phyloP scores from a whole-genome alignment of 2,329 filamentous ascomycete species.

The Sclerotiophoma versabilis region DNA sequence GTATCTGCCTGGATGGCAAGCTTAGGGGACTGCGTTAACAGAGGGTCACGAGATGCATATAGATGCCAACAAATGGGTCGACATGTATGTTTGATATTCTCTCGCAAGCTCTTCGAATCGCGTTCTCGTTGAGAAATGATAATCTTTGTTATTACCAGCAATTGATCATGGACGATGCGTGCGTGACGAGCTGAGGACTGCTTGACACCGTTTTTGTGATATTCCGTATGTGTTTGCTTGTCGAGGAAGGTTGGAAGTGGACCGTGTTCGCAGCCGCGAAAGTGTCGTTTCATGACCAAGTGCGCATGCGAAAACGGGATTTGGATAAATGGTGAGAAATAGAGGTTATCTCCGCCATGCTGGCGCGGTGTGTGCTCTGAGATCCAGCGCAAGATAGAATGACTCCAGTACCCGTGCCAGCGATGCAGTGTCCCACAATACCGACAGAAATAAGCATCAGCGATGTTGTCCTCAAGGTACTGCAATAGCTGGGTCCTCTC shows the following conservation, averaged over 20 bases:
- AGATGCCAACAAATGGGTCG: slow-evolving; percentile 22
- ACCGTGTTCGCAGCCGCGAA: slow-evolving; percentile 27
- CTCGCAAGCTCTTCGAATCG: slow-evolving; percentile 19
- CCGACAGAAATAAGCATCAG: slow-evolving; percentile 26
- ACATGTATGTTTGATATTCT: slow-evolving; percentile 12
- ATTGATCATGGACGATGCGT: slow-evolving; percentile 25
- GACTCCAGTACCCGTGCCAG: slow-evolving; percentile 27
- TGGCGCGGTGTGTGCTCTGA: slow-evolving; percentile 12
- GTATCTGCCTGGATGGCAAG: slow-evolving; percentile 20
- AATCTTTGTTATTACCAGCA: slow-evolving; percentile 25
- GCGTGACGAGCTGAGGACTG: slow-evolving; percentile 16
- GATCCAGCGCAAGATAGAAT: slow-evolving; percentile 7
- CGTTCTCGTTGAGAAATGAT: slow-evolving; percentile 22
- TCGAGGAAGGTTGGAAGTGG: slow-evolving; percentile 18
- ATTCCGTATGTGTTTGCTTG: not conserved
- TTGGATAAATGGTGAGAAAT: slow-evolving; percentile 5
- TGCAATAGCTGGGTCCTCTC: slow-evolving; percentile 26
- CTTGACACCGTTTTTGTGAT: slow-evolving; percentile 4
- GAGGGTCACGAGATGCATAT: slow-evolving; percentile 3
- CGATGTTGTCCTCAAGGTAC: slow-evolving; percentile 25
- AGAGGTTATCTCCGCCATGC: slow-evolving; percentile 4
- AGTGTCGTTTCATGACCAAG: slow-evolving; percentile 32
- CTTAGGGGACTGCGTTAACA: slow-evolving; percentile 23
- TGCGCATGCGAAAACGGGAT: slow-evolving; percentile 26
- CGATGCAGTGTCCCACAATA: slow-evolving; percentile 28